Percentiles rank a stretch among this genome's conserved stretches.
Conservation (phyloP, 2,329 filamentous ascomycete species). For the Grosmannia huntii region DNA sequence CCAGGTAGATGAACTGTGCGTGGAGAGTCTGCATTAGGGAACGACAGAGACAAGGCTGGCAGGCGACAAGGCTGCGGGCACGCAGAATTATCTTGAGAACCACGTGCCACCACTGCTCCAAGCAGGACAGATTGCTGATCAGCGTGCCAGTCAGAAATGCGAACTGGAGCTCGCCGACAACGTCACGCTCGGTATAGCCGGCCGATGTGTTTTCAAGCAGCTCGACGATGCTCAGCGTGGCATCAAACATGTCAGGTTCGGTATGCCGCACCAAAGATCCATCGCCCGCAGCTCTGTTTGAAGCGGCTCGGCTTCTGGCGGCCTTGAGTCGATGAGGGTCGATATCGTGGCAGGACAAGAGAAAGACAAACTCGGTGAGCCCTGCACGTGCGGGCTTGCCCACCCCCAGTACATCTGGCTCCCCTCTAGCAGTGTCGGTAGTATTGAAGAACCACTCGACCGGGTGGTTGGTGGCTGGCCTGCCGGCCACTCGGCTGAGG, state of each 20-base stretch:
- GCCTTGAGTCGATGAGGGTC: slow-evolving; percentile 22
- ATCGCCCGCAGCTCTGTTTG: neutral
- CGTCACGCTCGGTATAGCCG: slow-evolving; percentile 23
- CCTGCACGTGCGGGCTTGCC: slow-evolving; percentile 12
- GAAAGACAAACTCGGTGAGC: slow-evolving; percentile 30
- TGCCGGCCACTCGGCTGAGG: slow-evolving; percentile 34
- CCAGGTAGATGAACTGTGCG: slow-evolving; percentile 42
- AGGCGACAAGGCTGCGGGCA: slow-evolving; percentile 30
- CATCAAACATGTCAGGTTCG: slow-evolving; percentile 9
- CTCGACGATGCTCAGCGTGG: slow-evolving; percentile 14
- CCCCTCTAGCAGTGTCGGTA: slow-evolving; percentile 35
- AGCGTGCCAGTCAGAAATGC: slow-evolving; percentile 44
- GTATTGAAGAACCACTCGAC: slow-evolving; percentile 40
- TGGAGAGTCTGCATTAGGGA: slow-evolving; percentile 37
- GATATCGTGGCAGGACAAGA: slow-evolving; percentile 32
- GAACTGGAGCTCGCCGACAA: slow-evolving; percentile 49
- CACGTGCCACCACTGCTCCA: slow-evolving; percentile 51
- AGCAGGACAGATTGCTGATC: slow-evolving; percentile 44
- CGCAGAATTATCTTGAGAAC: slow-evolving; percentile 37
- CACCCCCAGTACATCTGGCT: slow-evolving; percentile 24
- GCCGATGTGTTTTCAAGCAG: slow-evolving; percentile 12
- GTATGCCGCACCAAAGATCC: slow-evolving; percentile 6
- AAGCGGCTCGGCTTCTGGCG: neutral
- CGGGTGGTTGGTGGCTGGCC: slow-evolving; percentile 15
- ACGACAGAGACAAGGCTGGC: slow-evolving; percentile 30